These are phyloP conservation scores for Trichodelitschia bisporula DNA, from an alignment of 495 filamentous ascomycete genomes.

Conservation along the genomic window DNA sequence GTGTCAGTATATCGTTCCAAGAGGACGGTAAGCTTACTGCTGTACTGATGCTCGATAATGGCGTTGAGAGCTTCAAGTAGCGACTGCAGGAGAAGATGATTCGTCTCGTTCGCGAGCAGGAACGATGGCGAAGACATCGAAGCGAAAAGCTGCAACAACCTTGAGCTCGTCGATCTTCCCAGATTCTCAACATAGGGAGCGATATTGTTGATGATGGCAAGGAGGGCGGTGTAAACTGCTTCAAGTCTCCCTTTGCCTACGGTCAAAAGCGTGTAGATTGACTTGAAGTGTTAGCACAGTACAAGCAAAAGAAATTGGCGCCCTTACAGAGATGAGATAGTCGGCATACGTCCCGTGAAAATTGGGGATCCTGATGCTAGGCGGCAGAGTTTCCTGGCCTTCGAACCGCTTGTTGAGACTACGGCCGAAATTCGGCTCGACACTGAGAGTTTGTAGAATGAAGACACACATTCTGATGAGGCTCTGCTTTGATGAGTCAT, in stretches of 20 bases:
- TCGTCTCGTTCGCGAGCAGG: conserved; percentile 83
- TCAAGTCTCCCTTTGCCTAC: conserved; percentile 77
- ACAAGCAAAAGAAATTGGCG: neutral
- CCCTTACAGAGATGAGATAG: conserved; percentile 68
- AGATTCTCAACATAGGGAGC: conserved; percentile 60
- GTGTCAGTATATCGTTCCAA: neutral
- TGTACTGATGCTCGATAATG: conserved; percentile 78
- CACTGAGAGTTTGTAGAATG: conserved; percentile 82
- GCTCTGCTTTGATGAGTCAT: conserved; percentile 70
- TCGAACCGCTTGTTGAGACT: conserved; percentile 79
- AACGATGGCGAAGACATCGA: conserved; percentile 92
- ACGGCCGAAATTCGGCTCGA: conserved; percentile 73
- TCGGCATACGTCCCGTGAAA: conserved; percentile 89
- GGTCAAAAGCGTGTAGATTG: conserved; percentile 78
- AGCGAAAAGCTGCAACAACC: conserved; percentile 68
- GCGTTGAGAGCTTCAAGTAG: conserved; percentile 80
- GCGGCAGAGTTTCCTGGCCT: conserved; percentile 65
- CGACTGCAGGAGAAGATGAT: conserved; percentile 58
- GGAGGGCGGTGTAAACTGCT: conserved; percentile 74
- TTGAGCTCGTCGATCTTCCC: conserved; percentile 48
- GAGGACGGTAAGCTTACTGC: conserved; percentile 25
- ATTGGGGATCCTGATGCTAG: conserved; percentile 49
- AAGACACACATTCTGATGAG: conserved; percentile 94
- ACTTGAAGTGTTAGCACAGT: conserved; percentile 29
- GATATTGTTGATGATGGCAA: conserved; percentile 85